A percentile compares a stretch with the other conserved stretches of the same genome.
These are phyloP conservation scores for Esteya vermicola DNA, from an alignment of 2,329 filamentous ascomycete genomes.

Conservation along the genomic window DNA sequence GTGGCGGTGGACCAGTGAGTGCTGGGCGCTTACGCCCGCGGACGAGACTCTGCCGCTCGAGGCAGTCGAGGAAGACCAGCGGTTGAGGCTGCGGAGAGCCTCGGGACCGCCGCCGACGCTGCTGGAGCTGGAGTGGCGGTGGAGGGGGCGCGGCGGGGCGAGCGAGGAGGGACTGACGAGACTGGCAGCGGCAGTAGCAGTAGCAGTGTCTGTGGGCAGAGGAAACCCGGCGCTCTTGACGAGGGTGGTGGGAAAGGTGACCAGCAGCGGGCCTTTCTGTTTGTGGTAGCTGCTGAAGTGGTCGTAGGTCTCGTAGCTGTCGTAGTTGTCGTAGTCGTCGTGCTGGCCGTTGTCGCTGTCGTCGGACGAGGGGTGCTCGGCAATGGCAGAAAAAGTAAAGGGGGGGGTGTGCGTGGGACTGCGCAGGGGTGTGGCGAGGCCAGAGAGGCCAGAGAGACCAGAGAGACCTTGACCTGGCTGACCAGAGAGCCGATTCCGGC, in stretches of 20 bases:
- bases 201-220: too few species aligned
- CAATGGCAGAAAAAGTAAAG: neutral
- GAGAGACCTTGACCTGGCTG: neutral
- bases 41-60: conserved; percentile 29
- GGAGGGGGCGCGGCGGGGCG: conserved; percentile 4
- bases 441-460: neutral
- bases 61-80: conserved; percentile 38
- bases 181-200: conserved; percentile 6
- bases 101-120: conserved; percentile 24
- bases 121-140: conserved; percentile 21
- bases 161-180: neutral
- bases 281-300: neutral
- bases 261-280: neutral
- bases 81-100: conserved; percentile 32
- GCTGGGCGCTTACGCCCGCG: conserved; percentile 1
- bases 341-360: neutral
- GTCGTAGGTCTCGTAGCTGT: neutral
- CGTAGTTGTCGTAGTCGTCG: too few species aligned
- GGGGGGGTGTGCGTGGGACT: conserved; percentile 5
- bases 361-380: conserved; percentile 1
- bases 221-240: neutral
- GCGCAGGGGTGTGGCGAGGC: conserved; percentile 15
- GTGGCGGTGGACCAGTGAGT: conserved; percentile 13
- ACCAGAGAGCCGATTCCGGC: conserved; percentile 2
- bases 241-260: too few species aligned